Base-by-base conservation (phyloP, 1,284 basidiomycete species). In the Tilletia horrida region DNA sequence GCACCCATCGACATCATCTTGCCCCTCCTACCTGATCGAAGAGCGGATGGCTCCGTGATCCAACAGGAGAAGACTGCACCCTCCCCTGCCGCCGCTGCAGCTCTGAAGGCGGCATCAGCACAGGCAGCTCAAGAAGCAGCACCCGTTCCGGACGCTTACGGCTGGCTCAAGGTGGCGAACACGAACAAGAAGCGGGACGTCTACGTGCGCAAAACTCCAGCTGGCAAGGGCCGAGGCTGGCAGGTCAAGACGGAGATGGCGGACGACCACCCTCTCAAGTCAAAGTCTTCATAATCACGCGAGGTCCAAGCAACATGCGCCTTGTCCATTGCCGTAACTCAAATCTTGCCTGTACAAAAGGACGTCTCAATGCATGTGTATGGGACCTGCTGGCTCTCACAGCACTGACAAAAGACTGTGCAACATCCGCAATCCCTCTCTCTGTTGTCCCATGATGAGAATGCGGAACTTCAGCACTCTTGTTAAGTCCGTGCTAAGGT, bases 161-260 rank as follows among this genome's bases (percentile, higher is more conserved):
- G 55, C 11, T 59, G 55, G 55, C 29, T 59, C 55, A 59, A 59
- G 29, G 27, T 59, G 13, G 55, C 55, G 29, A 18, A 25, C 14
- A 59, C 55, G 55, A 59, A 59, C 27, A 59, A 59, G 55, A 31
- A 40, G 55, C 27, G 55, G 55, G 55, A 59, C 55, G 55, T 59
- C 7, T 59, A 59, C 21, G 55, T 59, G 14, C 55, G 55, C 7
- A 31, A 40, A 27, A 59, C 55, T 25, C 27, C 55, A 16, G 55
- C 27, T 18, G 29, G 55, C 1, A 31, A 29, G 29, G 55, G 55
- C 2, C 55, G 55, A 8, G 55, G 55, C 27, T 59, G 55, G 55
- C 27, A 59, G 27, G 27, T 59, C 14, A 59, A 40, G 55, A 59
- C 55, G 55, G 55, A 59, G 55, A 25, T 59, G 55, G 55, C 55